Evolutionary conservation across 2,329 filamentous ascomycete species (phyloP).

Genomic region (Clarireedia paspali): DNA sequence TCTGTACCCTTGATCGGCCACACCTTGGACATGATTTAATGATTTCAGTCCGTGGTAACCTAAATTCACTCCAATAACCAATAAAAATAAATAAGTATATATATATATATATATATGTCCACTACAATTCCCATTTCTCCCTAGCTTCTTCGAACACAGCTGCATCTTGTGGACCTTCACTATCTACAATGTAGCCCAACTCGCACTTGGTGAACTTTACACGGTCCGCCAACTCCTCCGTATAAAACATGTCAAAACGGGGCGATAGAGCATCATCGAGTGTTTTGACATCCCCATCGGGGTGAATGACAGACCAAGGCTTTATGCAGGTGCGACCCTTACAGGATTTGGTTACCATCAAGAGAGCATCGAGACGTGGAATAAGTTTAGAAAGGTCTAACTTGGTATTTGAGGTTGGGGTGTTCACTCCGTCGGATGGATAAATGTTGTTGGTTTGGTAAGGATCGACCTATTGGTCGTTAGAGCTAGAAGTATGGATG

Average conservation of each 20-base stretch:
- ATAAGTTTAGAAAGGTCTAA: neutral
- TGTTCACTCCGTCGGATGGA: conserved; percentile 11
- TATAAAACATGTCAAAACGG: conserved; percentile 46
- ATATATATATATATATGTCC: no score
- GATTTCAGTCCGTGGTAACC: no score
- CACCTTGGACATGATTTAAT: no score
- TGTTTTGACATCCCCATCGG: conserved; percentile 40
- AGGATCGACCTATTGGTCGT: conserved; percentile 38
- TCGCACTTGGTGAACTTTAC: conserved; percentile 45
- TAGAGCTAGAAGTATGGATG: neutral
- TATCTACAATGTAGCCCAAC: conserved; percentile 45
- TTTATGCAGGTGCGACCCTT: conserved; percentile 43
- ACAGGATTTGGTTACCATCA: conserved; percentile 55
- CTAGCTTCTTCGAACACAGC: conserved; percentile 3
- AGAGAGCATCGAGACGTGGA: conserved; percentile 47
- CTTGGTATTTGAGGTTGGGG: conserved; percentile 27
- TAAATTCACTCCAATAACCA: no score
- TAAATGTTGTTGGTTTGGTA: conserved; percentile 42
- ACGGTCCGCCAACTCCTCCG: conserved; percentile 32
- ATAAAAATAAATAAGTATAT: no score
- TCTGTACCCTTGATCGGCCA: no score
- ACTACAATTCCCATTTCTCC: conserved; percentile 1
- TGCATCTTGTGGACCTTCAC: conserved; percentile 37
- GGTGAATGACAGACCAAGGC: conserved; percentile 52
- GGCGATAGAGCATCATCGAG: conserved; percentile 42